Evolutionary conservation across 306 rosid genomes (phyloP), one percentile per base, ranked within the genome.

Genomic region (Cajanus cajan): DNA sequence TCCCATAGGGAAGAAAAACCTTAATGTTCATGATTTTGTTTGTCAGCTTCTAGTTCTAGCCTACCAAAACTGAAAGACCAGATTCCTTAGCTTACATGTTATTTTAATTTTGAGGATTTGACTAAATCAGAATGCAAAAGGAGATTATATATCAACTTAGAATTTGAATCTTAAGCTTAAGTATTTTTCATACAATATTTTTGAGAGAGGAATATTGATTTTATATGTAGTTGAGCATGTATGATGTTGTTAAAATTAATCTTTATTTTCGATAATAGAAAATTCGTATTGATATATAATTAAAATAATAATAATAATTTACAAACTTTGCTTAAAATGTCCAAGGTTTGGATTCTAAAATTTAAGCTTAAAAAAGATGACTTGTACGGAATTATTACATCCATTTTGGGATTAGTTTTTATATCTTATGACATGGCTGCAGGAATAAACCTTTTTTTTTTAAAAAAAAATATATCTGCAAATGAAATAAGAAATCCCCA

Each of bases 1-100:
- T 24, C 84, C 57, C 71, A 9, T 1, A 1, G 12, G 33, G 74
- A 65, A 40, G 18, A 65, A 37, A 81, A 52, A 59, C 81, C 57
- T 33, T 33, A 33, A 19, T 4, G 15, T 54, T 66, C 62, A 43
- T 54, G 70, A 80, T 80, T 73, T 52, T 62, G 48, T 54, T 54
- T 16, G 50, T 5, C 68, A 65, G 48, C 6, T 81, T 39, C 44
- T 73, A 13, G 52, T 81, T 39, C 44, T 73, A 13, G 52, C 70
- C 72, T 52, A 43, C 44, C 45, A 69, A 70, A 37, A 57, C 31
- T 34, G 9, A 58, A 34, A 31, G 14, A 79, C 61, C 6, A 52
- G 68, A 51, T 54, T 67, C 76, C 7, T 40, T 22, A 4, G 58
- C 58, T 51, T 18, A 52, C 19, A 22, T 14, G 24, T 16, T 50